Base-by-base conservation (phyloP, 1,284 basidiomycete genomes). In the Sporisorium sorghi region DNA sequence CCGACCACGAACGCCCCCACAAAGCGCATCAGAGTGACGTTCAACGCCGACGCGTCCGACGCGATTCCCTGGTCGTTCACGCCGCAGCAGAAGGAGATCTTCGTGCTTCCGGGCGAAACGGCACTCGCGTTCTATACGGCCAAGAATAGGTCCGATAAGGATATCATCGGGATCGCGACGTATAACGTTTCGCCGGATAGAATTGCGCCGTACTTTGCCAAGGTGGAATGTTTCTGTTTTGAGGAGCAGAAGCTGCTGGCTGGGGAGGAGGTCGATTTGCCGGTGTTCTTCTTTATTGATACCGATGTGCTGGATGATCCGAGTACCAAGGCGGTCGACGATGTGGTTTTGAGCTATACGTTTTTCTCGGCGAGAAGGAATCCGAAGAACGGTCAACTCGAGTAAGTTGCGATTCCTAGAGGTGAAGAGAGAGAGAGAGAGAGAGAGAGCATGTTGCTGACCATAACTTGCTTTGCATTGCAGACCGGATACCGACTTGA, bases 151-250 rank as follows among this genome's bases (percentile, higher is more conserved):
- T 91, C 91, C 12, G 87, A 90, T 46, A 87, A 91, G 75, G 97
- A 99, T 85, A 90, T 99, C 60, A 95, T 99, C 82, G 97, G 97
- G 0, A 99, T 99, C 85, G 96, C 96, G 21, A 99, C 97, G 8
- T 99, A 99, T 85, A 99, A 99, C 85, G 93, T 97, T 46, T 92
- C 93, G 0, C 93, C 93, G 14, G 92, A 93, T 82, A 88, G 92
- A 93, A 90, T 98, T 77, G 97, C 97, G 7, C 94, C 96, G 0
- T 99, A 98, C 85, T 99, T 99, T 84, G 93, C 95, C 61, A 99
- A 99, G 87, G 94, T 99, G 9, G 97, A 99, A 85, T 99, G 97
- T 80, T 99, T 99, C 87, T 99, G 97, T 86, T 99, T 99, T 79
- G 97, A 99, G 85, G 97, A 99, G 85, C 97, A 99, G 86, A 93